Percentiles rank a stretch among this genome's conserved stretches.
phyloP scores from a whole-genome alignment of 805 yeast genomes.

The Pichia rugopelliculosa region DNA sequence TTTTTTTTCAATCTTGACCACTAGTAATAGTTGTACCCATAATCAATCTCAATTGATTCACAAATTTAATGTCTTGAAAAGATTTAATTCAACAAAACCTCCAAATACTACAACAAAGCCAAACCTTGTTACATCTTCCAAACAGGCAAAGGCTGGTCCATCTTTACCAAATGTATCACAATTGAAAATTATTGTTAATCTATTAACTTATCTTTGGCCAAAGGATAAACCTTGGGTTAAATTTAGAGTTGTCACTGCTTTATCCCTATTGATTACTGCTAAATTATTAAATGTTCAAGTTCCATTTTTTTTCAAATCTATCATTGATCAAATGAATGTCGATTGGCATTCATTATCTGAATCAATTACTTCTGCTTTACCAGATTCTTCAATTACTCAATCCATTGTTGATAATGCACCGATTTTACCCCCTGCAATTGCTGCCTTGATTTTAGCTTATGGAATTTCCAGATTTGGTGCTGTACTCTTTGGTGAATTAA shows the following conservation, averaged over 20 bases:
- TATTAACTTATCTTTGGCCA: conserved; percentile 77
- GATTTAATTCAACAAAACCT: conserved; percentile 1
- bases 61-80: background rate
- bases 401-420: conserved; percentile 10
- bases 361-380: conserved; percentile 21
- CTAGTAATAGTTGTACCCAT: background rate
- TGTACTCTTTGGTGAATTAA: conserved; percentile 84
- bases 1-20: background rate
- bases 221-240: conserved; percentile 58
- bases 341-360: conserved; percentile 70
- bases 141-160: conserved; percentile 11
- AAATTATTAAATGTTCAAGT: conserved; percentile 90
- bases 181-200: conserved; percentile 51
- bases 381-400: conserved; percentile 6
- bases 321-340: conserved; percentile 86
- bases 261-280: conserved; percentile 66
- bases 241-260: conserved; percentile 67
- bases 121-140: conserved; percentile 12
- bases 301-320: conserved; percentile 85
- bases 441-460: conserved; percentile 69
- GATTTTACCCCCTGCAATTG: conserved; percentile 51
- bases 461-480: conserved; percentile 95
- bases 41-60: background rate
- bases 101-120: conserved; percentile 8
- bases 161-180: conserved; percentile 32